These are phyloP conservation scores for Astragalus membranaceus DNA, from an alignment of 306 rosid species.

Conservation along the genomic window DNA sequence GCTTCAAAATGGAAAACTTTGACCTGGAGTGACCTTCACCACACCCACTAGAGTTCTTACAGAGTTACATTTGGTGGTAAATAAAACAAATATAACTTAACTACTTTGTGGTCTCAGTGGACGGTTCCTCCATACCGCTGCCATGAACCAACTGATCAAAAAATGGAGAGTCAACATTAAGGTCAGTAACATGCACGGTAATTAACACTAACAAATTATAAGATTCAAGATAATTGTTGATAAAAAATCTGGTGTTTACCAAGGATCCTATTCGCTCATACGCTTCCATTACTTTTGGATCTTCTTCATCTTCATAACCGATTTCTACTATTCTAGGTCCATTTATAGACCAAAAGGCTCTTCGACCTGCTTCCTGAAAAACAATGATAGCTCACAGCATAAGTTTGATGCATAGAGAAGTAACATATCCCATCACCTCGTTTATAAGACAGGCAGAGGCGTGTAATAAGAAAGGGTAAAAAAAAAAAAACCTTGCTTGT, in stretches of 20 bases:
- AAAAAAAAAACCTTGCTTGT: neutral
- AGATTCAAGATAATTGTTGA: neutral
- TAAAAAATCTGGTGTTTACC: conserved; percentile 37
- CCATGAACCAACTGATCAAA: conserved; percentile 62
- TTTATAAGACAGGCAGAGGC: neutral
- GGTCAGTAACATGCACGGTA: neutral
- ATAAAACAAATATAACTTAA: neutral
- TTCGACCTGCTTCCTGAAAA: conserved; percentile 80
- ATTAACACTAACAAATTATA: neutral
- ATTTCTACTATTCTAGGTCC: conserved; percentile 89
- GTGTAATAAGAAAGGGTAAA: neutral
- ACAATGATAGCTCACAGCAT: neutral
- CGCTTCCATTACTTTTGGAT: conserved; percentile 87
- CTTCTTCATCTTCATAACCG: conserved; percentile 86
- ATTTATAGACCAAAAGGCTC: conserved; percentile 89
- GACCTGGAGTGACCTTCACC: conserved; percentile 2
- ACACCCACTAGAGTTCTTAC: neutral
- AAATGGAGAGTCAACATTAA: neutral
- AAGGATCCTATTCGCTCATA: conserved; percentile 87
- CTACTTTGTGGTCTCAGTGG: conserved; percentile 34
- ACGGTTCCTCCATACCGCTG: conserved; percentile 44
- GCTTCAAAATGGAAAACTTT: neutral
- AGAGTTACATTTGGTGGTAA: neutral
- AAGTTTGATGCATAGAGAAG: neutral
- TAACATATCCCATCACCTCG: neutral